Conservation (phyloP, 2,329 filamentous ascomycete genomes). For the Diplodia seriata region DNA sequence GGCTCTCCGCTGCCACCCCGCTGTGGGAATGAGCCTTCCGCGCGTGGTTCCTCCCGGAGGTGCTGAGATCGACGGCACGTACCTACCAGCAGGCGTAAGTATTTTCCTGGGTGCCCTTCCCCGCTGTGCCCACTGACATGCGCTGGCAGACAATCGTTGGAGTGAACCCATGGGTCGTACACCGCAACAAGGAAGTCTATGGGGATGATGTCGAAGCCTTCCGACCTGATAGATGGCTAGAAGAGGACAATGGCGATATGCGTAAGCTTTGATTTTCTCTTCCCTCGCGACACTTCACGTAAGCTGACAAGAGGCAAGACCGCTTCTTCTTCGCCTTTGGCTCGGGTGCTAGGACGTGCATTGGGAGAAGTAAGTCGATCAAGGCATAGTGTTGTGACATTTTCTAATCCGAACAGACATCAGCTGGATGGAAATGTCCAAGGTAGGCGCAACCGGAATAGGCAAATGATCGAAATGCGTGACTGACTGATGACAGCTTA, state of each 20-base stretch:
- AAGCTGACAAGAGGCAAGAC: constrained; percentile 32
- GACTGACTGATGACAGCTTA: constrained; percentile 38
- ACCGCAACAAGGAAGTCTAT: constrained; percentile 52
- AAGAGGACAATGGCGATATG: constrained; percentile 44
- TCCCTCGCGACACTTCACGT: not conserved
- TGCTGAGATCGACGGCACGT: constrained; percentile 43
- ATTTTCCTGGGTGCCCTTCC: not conserved
- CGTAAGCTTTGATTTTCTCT: not conserved
- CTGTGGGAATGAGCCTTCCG: constrained; percentile 51
- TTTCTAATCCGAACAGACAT: constrained; percentile 37
- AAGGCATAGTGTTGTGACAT: not conserved
- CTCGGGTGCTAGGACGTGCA: constrained; percentile 41
- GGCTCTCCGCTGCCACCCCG: constrained; percentile 52
- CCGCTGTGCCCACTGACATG: not conserved
- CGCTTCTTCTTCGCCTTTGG: constrained; percentile 49
- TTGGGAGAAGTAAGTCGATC: constrained; percentile 37
- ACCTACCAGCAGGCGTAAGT: constrained; percentile 23
- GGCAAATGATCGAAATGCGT: not conserved
- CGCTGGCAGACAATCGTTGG: constrained; percentile 42
- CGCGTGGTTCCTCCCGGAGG: constrained; percentile 50
- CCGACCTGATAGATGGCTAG: constrained; percentile 57
- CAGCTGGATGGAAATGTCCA: constrained; percentile 47
- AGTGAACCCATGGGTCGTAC: constrained; percentile 55
- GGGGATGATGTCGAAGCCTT: constrained; percentile 50
- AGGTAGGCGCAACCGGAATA: constrained; percentile 7